These are phyloP conservation scores for Microbotryum silenes-acaulis DNA, from an alignment of 1,284 basidiomycete species.

Conservation along the genomic window DNA sequence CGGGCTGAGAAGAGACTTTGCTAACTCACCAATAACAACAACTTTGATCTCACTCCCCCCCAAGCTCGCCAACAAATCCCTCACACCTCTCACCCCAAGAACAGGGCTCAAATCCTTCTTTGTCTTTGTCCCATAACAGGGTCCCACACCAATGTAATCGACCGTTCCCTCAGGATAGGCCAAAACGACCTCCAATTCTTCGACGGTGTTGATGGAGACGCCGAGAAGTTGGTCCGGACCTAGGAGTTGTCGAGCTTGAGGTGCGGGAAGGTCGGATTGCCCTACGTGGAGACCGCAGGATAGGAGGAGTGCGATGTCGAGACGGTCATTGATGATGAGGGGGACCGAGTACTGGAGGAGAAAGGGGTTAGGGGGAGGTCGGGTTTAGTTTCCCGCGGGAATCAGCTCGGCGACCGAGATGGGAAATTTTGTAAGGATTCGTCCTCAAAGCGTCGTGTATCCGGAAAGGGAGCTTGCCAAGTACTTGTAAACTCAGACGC, in stretches of 20 bases:
- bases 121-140: conserved; percentile 40
- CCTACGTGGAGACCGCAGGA: conserved; percentile 80
- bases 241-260: conserved; percentile 60
- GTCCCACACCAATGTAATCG: conserved; percentile 81
- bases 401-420: neutral
- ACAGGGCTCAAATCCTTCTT: conserved; percentile 37
- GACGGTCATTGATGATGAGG: conserved; percentile 82
- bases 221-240: conserved; percentile 69
- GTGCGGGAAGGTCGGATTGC: conserved; percentile 76
- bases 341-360: conserved; percentile 61
- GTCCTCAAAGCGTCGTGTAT: too few species aligned
- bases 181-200: conserved; percentile 52
- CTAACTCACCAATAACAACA: conserved; percentile 70
- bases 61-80: conserved; percentile 56
- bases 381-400: neutral
- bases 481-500: too few species aligned
- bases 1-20: conserved; percentile 25
- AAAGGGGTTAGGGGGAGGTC: neutral
- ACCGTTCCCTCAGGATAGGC: conserved; percentile 47
- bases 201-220: conserved; percentile 63
- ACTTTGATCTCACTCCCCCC: conserved; percentile 58
- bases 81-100: conserved; percentile 42
- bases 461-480: neutral
- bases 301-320: conserved; percentile 75
- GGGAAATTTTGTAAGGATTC: neutral